Percentiles rank a stretch among this genome's conserved stretches.
Evolutionary conservation across 2,329 filamentous ascomycete species (phyloP).

Genomic region (Penicillium sp.): DNA sequence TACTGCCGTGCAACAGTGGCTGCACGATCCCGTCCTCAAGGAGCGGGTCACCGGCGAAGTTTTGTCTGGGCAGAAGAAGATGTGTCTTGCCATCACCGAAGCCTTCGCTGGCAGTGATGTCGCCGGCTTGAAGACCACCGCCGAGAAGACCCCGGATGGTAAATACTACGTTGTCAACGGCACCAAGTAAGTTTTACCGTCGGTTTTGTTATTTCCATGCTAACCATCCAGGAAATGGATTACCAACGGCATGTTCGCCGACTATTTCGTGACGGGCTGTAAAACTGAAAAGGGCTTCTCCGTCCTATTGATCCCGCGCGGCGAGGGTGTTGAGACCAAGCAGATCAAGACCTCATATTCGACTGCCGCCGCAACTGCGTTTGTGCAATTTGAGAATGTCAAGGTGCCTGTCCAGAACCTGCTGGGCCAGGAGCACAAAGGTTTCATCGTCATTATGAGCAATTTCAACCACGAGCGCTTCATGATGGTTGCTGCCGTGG

Average conservation of each 20-base stretch:
- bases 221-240: constrained; percentile 64
- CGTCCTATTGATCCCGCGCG: constrained; percentile 71
- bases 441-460: constrained; percentile 77
- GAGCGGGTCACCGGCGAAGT: constrained; percentile 68
- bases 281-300: constrained; percentile 76
- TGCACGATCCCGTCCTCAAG: constrained; percentile 65
- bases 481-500: constrained; percentile 67
- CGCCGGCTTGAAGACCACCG: constrained; percentile 74
- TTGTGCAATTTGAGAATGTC: constrained; percentile 80
- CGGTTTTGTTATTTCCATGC: too few species aligned
- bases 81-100: constrained; percentile 83
- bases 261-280: constrained; percentile 82
- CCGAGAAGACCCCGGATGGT: constrained; percentile 71
- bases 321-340: constrained; percentile 65
- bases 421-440: constrained; percentile 79
- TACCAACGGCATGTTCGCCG: constrained; percentile 74
- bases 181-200: constrained; percentile 25
- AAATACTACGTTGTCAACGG: constrained; percentile 63
- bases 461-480: constrained; percentile 90
- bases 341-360: constrained; percentile 70
- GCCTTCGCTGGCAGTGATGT: constrained; percentile 85
- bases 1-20: constrained; percentile 77
- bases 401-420: constrained; percentile 78
- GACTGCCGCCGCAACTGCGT: constrained; percentile 72
- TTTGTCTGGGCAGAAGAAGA: constrained; percentile 79